Percentiles rank a stretch among this genome's conserved stretches.
Evolutionary conservation across 169 alveolate genomes (phyloP).

Genomic region (Sarcocystis neurona): DNA sequence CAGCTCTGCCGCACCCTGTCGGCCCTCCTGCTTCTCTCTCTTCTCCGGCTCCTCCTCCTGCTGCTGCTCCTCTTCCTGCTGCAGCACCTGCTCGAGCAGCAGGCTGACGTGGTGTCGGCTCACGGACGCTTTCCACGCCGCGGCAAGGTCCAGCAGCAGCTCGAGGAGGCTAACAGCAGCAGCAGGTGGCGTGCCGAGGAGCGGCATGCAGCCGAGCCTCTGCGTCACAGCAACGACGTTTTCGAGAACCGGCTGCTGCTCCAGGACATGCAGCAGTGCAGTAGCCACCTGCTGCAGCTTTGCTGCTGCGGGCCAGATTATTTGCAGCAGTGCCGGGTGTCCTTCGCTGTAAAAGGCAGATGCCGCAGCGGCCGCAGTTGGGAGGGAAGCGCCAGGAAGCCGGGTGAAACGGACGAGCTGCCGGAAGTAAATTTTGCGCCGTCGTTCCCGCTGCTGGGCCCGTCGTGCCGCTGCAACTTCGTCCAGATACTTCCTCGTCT

Average conservation of each 20-base stretch:
- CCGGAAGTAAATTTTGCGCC: constrained; percentile 57
- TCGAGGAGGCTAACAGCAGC: constrained; percentile 57
- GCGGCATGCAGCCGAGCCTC: constrained; percentile 31
- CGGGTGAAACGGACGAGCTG: constrained; percentile 36
- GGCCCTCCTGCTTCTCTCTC: neutral
- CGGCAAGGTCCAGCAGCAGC: constrained; percentile 61
- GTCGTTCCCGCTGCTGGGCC: constrained; percentile 51
- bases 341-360: constrained; percentile 52
- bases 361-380: constrained; percentile 10
- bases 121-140: constrained; percentile 54
- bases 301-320: constrained; percentile 51
- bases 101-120: constrained; percentile 53
- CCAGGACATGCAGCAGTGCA: constrained; percentile 18
- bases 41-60: neutral
- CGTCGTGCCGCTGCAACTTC: neutral
- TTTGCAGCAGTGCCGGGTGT: constrained; percentile 53
- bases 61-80: neutral
- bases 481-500: neutral
- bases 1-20: neutral
- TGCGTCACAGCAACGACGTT: constrained; percentile 40
- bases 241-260: constrained; percentile 54
- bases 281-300: constrained; percentile 42
- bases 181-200: constrained; percentile 60
- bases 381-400: neutral
- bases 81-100: neutral